Percentiles rank a stretch among this genome's conserved stretches.
Evolutionary conservation across 257 asterid species (phyloP).

Genomic region (Scutellaria galericulata): DNA sequence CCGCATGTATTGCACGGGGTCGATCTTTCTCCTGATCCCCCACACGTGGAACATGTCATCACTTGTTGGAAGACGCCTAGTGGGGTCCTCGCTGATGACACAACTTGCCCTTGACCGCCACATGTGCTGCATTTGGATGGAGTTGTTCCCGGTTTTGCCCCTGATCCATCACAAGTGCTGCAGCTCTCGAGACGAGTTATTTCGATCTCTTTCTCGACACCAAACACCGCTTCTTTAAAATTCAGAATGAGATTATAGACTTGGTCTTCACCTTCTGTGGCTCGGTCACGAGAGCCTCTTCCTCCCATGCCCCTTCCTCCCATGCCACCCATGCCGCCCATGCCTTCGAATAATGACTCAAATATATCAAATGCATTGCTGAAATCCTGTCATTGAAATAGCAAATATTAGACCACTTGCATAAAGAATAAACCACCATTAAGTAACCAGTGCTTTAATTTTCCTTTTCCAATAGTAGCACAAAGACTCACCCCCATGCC

Average conservation of each 20-base stretch:
- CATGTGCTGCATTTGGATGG: conserved; percentile 77
- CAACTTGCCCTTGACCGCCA: conserved; percentile 97
- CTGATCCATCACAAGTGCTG: conserved; percentile 88
- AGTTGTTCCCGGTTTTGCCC: conserved; percentile 87
- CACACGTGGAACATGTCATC: conserved; percentile 82
- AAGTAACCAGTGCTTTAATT: conserved; percentile 9
- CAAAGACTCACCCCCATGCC: conserved; percentile 89
- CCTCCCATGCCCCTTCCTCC: conserved; percentile 76
- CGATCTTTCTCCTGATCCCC: conserved; percentile 77
- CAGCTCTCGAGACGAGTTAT: conserved; percentile 90
- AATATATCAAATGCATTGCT: conserved; percentile 89
- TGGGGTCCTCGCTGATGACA: conserved; percentile 87
- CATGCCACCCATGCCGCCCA: conserved; percentile 90
- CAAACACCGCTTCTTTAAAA: conserved; percentile 93
- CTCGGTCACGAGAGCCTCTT: conserved; percentile 69
- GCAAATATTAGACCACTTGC: conserved; percentile 32
- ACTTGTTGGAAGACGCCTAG: conserved; percentile 98
- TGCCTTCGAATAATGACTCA: conserved; percentile 85
- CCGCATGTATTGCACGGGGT: conserved; percentile 81
- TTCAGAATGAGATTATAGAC: conserved; percentile 69
- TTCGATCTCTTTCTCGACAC: conserved; percentile 92
- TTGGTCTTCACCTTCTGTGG: conserved; percentile 98
- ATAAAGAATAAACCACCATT: neutral
- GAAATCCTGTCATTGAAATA: conserved; percentile 63
- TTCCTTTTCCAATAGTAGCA: conserved; percentile 5